Percentiles rank a stretch among this genome's conserved stretches.
phyloP scores from a whole-genome alignment of 2,329 filamentous ascomycete species.

The Alternaria ventricosa region DNA sequence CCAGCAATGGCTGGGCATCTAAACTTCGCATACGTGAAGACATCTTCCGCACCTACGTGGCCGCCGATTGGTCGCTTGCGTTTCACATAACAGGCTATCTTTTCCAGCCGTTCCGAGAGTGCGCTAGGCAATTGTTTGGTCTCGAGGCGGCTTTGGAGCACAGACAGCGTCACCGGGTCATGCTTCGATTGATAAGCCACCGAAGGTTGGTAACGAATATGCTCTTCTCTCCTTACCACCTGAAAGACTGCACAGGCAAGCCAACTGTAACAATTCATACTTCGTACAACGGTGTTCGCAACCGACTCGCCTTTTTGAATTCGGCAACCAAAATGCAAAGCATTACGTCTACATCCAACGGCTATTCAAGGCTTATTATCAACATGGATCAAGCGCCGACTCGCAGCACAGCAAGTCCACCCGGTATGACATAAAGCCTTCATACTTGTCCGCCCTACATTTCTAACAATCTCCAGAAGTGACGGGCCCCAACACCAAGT shows the following conservation, averaged over 20 bases:
- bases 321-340: background rate
- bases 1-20: background rate
- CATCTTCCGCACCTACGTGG: background rate
- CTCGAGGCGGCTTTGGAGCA: background rate
- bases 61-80: background rate
- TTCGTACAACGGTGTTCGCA: background rate
- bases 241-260: background rate
- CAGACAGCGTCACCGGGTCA: background rate
- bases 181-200: background rate
- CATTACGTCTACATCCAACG: background rate
- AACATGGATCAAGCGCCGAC: background rate
- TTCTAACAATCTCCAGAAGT: background rate
- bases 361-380: background rate
- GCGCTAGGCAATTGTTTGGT: background rate
- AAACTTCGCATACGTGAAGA: background rate
- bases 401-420: background rate
- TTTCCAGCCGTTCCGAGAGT: background rate
- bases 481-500: background rate
- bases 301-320: background rate
- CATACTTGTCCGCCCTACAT: background rate
- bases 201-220: background rate
- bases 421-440: background rate
- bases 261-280: background rate
- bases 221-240: background rate
- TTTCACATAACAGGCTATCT: background rate